A percentile compares a stretch with the other conserved stretches of the same genome.
These are phyloP conservation scores for Sparassis latifolia DNA, from an alignment of 1,284 basidiomycete genomes.

Conservation along the genomic window DNA sequence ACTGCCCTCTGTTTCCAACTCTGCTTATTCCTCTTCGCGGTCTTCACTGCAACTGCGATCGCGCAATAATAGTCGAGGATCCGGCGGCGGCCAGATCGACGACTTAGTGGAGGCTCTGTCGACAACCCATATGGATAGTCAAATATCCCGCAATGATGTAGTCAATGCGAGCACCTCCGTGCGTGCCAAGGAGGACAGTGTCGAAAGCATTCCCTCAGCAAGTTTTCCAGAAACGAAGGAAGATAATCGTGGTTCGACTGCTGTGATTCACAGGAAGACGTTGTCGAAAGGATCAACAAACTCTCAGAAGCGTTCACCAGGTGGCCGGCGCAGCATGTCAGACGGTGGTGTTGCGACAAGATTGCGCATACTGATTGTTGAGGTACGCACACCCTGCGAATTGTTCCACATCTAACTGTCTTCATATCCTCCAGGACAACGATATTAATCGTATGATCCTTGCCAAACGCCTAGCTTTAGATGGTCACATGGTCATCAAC, in stretches of 20 bases:
- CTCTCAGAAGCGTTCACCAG: constrained; percentile 1
- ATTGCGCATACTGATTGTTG: constrained; percentile 66
- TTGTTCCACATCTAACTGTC: background rate
- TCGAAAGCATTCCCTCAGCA: background rate
- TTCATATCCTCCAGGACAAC: constrained; percentile 47
- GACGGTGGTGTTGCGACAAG: constrained; percentile 13
- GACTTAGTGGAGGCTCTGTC: constrained; percentile 63
- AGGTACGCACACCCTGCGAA: constrained; percentile 35
- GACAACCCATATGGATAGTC: constrained; percentile 31
- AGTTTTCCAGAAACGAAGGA: background rate
- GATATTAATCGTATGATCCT: constrained; percentile 74
- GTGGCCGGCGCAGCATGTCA: background rate
- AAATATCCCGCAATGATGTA: background rate
- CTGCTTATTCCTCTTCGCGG: constrained; percentile 1
- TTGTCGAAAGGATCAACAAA: background rate
- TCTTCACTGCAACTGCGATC: constrained; percentile 12
- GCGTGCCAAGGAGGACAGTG: background rate
- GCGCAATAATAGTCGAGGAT: constrained; percentile 12
- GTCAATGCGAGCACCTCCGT: too few species aligned
- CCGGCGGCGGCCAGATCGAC: constrained; percentile 44
- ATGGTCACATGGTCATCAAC: constrained; percentile 63
- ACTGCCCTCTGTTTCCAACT: background rate
- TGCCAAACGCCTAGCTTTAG: constrained; percentile 60
- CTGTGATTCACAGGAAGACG: background rate
- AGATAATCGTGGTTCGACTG: background rate